Evolutionary conservation across 208 protist genomes (phyloP), one percentile per base, ranked within the genome.

Genomic region (Leptomonas pyrrhocoris): DNA sequence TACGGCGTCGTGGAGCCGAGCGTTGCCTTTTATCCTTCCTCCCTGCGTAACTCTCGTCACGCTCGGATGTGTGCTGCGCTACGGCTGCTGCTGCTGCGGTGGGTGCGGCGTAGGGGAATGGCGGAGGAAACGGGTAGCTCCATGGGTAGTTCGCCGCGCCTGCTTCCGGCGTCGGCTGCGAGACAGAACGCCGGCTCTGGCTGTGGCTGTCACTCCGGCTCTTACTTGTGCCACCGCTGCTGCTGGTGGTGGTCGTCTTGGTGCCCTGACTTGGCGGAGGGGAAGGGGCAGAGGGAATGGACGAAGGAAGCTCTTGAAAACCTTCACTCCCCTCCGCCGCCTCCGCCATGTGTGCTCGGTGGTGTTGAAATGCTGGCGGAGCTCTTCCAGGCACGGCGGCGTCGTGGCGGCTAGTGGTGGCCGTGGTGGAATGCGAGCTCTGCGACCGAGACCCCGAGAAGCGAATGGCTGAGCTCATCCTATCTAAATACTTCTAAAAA

Each of bases 361-460:
- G 58, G 7, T 34, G 58, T 42, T 40, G 58, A 2, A 42, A 63
- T 4, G 58, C 15, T 3, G 19, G 43, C 34, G 58, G 51, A 27
- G 43, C 43, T 40, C 42, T 36, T 6, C 38, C 38, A 30, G 34
- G 23, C 15, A 11, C 38, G 1, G 56, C 13, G 1, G 16, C 34
- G 8, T 21, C 28, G n/a, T 4, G 16, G 19, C 53, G 38, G 53
- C 3, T 43, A n/a, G 4, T 31, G 36, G 30, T 48, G 21, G 21
- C 54, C 2, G 31, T 60, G 9, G 59, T 34, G 0, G 56, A 30
- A 12, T 27, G 38, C 19, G 46, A 48, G 27, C 38, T 48, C 34
- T 51, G 63, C 56, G 56, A 70, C 61, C 30, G 25, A 13, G 72
- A 71, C 8, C 49, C 27, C 2, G 72, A 71, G 23, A 77, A 77